phyloP scores from a whole-genome alignment of 2,329 filamentous ascomycete genomes.

The Annulohypoxylon truncatum region DNA sequence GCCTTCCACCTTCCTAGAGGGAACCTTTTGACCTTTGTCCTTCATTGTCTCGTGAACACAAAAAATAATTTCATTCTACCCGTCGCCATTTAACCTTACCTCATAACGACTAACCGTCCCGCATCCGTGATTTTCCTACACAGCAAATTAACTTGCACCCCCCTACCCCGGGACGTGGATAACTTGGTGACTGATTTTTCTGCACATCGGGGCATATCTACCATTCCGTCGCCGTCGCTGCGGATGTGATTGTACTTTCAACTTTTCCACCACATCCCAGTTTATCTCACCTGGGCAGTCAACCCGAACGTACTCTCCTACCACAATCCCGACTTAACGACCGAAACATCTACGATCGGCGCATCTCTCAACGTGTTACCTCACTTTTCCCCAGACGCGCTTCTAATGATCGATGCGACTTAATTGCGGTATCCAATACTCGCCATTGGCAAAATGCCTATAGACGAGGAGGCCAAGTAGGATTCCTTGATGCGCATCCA shows the following conservation, averaged over 20 bases:
- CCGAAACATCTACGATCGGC: constrained; percentile 31
- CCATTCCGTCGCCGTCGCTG: constrained; percentile 4
- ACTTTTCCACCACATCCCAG: constrained; percentile 8
- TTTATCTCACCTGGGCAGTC: neutral
- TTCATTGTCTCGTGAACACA: constrained; percentile 30
- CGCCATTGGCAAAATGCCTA: constrained; percentile 62
- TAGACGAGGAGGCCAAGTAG: constrained; percentile 65
- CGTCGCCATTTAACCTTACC: constrained; percentile 7
- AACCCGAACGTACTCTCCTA: constrained; percentile 7
- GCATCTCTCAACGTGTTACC: constrained; percentile 29
- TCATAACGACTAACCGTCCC: neutral
- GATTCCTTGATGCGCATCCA: constrained; percentile 42
- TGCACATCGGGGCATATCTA: neutral
- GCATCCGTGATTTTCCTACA: constrained; percentile 11
- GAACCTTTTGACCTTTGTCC: constrained; percentile 21
- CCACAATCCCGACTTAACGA: constrained; percentile 11
- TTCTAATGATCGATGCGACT: constrained; percentile 46
- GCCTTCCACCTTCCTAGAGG: constrained; percentile 10
- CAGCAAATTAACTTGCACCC: constrained; percentile 13
- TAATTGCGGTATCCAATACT: constrained; percentile 43
- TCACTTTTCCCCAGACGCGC: constrained; percentile 30
- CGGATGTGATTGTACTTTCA: constrained; percentile 6
- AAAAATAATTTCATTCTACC: constrained; percentile 17
- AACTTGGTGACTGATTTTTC: neutral
- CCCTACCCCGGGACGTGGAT: neutral